Base-by-base conservation (phyloP, 164 flowering plant genomes). In the Sextonia rubra region DNA sequence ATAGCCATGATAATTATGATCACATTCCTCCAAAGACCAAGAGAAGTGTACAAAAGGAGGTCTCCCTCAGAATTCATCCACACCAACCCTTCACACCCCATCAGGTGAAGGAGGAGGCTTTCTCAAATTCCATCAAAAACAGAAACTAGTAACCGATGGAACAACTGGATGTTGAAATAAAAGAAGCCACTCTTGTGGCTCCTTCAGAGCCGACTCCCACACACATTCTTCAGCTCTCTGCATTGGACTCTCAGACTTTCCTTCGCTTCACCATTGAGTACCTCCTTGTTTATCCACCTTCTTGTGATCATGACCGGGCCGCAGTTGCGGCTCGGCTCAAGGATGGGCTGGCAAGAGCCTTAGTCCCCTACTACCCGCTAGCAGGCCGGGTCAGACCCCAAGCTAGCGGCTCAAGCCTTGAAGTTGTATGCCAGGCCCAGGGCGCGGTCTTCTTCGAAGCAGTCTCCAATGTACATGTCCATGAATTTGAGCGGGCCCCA, bases 231-330 rank as follows among this genome's bases (percentile, higher is more conserved):
- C 9, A 71, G 1, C 93, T 91, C 68, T 91, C 96, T 0, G 75
- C 93, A 1, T 70, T 91, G 12, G 96, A 91, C 60, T 91, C 96
- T 37, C 93, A 91, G 77, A 89, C 82, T 75, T 91, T 91, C 79
- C 80, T 89, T 3, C 90, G 96, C 17, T 91, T 88, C 83, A 83
- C 90, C 66, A 80, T 89, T 17, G 96, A 91, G 52, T 91, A 89
- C 66, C 83, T 89, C 55, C 70, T 89, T 15, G 75, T 89, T 62
- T 91, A 83, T 81, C 61, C 29, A 20, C 74, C 86, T 14, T 27
- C 24, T 4, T 76, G 77, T 7, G 77, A 71, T 3, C 22, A 55
- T 0, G 81, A 86, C 47, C 80, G 70, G 0, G 5, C 15, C 0
- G 52, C 73, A 6, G 60, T 63, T 32, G 22, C 70, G 0, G 77